Conservation (phyloP, 192 early-diverging fungal species). For the Mortierella antarctica region DNA sequence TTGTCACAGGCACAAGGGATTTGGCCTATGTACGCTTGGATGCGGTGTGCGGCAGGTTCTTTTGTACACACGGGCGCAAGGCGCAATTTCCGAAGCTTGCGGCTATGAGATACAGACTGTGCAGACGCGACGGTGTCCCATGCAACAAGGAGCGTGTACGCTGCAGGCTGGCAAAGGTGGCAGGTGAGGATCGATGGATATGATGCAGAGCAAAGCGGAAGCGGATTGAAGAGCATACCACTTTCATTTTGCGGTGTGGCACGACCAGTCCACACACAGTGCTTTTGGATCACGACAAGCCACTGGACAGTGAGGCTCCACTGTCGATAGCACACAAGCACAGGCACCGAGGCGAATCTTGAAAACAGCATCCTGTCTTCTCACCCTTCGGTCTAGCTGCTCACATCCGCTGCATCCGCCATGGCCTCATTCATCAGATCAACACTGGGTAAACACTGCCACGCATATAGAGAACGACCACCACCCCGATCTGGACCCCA, state of each 20-base stretch:
- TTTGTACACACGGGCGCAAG: too few relatives aligned
- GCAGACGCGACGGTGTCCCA: neutral
- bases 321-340: too few relatives aligned
- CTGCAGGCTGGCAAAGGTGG: too few relatives aligned
- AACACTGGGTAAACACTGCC: constrained; percentile 30
- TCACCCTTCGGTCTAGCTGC: neutral
- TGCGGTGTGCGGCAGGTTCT: too few relatives aligned
- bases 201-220: constrained; percentile 13
- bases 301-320: too few relatives aligned
- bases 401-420: neutral
- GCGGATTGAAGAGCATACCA: constrained; percentile 9
- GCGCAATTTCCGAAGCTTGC: too few relatives aligned
- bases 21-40: neutral
- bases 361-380: neutral
- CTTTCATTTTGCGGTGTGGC: too few relatives aligned
- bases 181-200: constrained; percentile 47
- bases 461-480: too few relatives aligned
- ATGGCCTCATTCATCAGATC: constrained; percentile 53
- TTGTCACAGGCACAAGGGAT: neutral
- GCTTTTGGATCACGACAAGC: too few relatives aligned
- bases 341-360: too few relatives aligned
- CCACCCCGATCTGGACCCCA: too few relatives aligned
- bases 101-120: neutral
- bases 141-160: neutral
- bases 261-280: too few relatives aligned